A percentile compares a stretch with the other conserved stretches of the same genome.
phyloP scores from a whole-genome alignment of 2,329 filamentous ascomycete species.

The Colletotrichum higginsianum region DNA sequence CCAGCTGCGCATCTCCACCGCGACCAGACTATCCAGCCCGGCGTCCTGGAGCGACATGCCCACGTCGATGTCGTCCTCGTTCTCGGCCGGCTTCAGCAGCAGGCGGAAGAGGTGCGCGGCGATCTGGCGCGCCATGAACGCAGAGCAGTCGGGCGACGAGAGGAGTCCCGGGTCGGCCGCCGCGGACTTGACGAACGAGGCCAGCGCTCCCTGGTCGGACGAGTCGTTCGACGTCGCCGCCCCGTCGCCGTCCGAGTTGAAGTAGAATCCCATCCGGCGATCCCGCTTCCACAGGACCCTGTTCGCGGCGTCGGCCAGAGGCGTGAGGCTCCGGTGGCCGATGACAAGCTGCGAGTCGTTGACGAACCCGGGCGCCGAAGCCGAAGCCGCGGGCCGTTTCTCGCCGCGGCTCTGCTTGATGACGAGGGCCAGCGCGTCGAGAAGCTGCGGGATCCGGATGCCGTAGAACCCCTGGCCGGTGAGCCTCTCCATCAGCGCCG shows the following conservation, averaged over 20 bases:
- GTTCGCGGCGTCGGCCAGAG: slow-evolving; percentile 40
- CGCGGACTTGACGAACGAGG: background rate
- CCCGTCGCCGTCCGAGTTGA: slow-evolving; percentile 26
- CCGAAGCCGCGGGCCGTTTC: background rate
- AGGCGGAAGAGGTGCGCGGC: slow-evolving; percentile 41
- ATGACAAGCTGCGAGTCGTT: slow-evolving; percentile 30
- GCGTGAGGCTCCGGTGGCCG: slow-evolving; percentile 24
- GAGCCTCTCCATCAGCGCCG: slow-evolving; percentile 33
- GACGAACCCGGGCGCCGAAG: slow-evolving; percentile 30
- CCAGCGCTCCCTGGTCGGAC: slow-evolving; percentile 47
- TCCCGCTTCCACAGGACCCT: slow-evolving; percentile 44
- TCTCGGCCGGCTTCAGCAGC: slow-evolving; percentile 45
- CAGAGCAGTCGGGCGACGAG: background rate
- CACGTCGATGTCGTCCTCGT: slow-evolving; percentile 27
- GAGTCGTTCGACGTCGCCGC: background rate
- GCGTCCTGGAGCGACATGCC: slow-evolving; percentile 22
- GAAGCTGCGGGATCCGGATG: slow-evolving; percentile 38
- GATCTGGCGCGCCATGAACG: slow-evolving; percentile 36
- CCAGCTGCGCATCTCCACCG: slow-evolving; percentile 46
- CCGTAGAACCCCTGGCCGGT: slow-evolving; percentile 25
- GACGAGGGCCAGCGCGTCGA: slow-evolving; percentile 26
- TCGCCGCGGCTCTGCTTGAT: background rate
- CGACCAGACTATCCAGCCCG: slow-evolving; percentile 46
- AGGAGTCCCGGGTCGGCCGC: slow-evolving; percentile 4
- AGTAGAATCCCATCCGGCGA: slow-evolving; percentile 46